Conservation (phyloP, 164 flowering plant species). For the Houttuynia cordata region DNA sequence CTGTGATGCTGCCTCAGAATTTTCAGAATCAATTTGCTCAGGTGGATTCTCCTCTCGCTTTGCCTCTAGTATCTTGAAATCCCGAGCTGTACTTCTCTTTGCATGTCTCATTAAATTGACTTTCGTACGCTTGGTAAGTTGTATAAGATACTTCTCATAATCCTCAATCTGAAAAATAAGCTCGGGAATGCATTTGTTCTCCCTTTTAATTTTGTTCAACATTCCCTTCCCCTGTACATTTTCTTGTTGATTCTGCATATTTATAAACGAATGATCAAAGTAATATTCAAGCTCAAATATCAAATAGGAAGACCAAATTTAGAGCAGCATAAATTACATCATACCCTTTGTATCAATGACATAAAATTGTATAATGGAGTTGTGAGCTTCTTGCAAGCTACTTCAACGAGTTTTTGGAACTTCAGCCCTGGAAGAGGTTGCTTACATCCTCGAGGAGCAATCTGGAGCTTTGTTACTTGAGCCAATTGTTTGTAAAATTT, state of each 20-base stretch:
- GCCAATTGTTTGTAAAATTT: constrained; percentile 73
- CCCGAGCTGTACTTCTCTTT: constrained; percentile 73
- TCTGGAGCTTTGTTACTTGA: constrained; percentile 56
- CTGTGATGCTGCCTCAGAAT: constrained; percentile 16
- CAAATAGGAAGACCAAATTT: too few relatives aligned
- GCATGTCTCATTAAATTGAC: constrained; percentile 67
- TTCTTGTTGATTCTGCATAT: constrained; percentile 56
- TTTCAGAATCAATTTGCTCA: constrained; percentile 12
- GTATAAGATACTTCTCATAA: constrained; percentile 71
- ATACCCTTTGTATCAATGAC: constrained; percentile 52
- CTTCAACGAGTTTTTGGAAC: constrained; percentile 68
- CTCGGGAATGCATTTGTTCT: constrained; percentile 73
- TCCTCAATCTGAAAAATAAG: constrained; percentile 81
- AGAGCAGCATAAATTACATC: background rate
- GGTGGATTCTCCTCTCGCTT: constrained; percentile 26
- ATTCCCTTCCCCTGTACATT: constrained; percentile 29
- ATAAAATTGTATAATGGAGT: constrained; percentile 62
- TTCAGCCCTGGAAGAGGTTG: constrained; percentile 47
- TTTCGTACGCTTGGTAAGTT: constrained; percentile 67
- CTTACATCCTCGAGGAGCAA: constrained; percentile 65
- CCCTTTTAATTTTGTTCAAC: constrained; percentile 62
- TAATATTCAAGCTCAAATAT: too few relatives aligned
- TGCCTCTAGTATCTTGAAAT: constrained; percentile 50
- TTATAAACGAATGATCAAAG: too few relatives aligned
- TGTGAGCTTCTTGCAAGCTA: constrained; percentile 74